Percentiles rank a stretch among this genome's conserved stretches.
Evolutionary conservation across 192 early-diverging fungal genomes (phyloP).

Genomic region (Pecoramyces ruminantium): DNA sequence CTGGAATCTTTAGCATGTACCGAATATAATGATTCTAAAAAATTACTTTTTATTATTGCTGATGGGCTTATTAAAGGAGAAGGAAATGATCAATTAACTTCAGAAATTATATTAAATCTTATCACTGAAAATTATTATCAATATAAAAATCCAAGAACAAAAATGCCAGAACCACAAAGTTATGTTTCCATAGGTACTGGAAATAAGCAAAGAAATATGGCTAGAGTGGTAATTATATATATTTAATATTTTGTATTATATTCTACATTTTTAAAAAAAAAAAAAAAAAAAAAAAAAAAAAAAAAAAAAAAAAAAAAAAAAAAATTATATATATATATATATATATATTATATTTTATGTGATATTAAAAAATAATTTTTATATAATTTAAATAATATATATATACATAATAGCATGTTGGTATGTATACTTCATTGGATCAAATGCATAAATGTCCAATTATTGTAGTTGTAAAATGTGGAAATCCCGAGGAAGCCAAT

Average conservation of each 20-base stretch:
- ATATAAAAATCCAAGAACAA: not conserved
- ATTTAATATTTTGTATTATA: too few relatives aligned
- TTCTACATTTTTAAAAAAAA: too few relatives aligned
- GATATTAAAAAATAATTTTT: too few relatives aligned
- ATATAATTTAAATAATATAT: too few relatives aligned
- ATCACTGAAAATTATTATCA: conserved; percentile 6
- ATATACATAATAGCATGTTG: not conserved
- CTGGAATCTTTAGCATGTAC: conserved; percentile 68
- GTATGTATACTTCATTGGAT: conserved; percentile 3
- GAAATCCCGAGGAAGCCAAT: conserved; percentile 51
- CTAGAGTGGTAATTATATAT: conserved; percentile 52
- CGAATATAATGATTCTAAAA: conserved; percentile 70
- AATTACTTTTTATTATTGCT: conserved; percentile 69
- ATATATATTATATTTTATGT: too few relatives aligned
- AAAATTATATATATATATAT: too few relatives aligned
- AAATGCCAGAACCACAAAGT: conserved; percentile 53
- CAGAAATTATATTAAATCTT: conserved; percentile 63
- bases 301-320: too few relatives aligned
- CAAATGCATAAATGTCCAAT: conserved; percentile 82
- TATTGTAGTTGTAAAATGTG: conserved; percentile 86
- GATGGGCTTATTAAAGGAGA: conserved; percentile 81
- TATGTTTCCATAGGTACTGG: conserved; percentile 82
- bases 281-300: too few relatives aligned
- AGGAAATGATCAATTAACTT: conserved; percentile 53
- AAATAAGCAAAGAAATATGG: conserved; percentile 84